Evolutionary conservation across 306 rosid species (phyloP).

Genomic region (Macrotyloma uniflorum): DNA sequence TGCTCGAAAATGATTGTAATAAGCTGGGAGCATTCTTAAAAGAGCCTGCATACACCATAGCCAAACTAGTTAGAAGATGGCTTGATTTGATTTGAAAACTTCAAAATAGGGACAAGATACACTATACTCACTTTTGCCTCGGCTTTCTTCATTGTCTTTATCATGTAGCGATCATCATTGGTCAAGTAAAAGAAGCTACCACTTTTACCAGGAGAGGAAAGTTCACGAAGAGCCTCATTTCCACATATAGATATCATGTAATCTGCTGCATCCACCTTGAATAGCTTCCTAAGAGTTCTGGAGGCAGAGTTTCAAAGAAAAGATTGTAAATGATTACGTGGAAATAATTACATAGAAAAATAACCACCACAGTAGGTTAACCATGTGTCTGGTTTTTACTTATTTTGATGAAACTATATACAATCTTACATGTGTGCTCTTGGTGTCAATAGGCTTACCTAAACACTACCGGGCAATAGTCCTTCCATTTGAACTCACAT

Average conservation of each 20-base stretch:
- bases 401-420: too few relatives aligned
- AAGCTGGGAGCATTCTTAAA: slow-evolving; percentile 85
- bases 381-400: too few relatives aligned
- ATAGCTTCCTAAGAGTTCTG: slow-evolving; percentile 85
- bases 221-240: slow-evolving; percentile 81
- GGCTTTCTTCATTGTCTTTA: slow-evolving; percentile 86
- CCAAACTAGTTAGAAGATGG: background rate
- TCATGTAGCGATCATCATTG: slow-evolving; percentile 94
- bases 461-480: slow-evolving; percentile 92
- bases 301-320: background rate
- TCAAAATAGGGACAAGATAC: background rate
- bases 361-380: background rate
- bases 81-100: background rate
- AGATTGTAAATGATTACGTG: background rate
- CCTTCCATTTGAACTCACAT: slow-evolving; percentile 89
- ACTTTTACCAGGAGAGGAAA: slow-evolving; percentile 87
- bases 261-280: slow-evolving; percentile 86
- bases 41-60: slow-evolving; percentile 59
- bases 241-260: slow-evolving; percentile 88
- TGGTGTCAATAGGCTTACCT: background rate
- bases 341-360: background rate
- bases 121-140: slow-evolving; percentile 75
- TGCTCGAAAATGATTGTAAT: slow-evolving; percentile 88
- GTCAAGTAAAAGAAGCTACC: slow-evolving; percentile 93
- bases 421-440: too few relatives aligned